Evolutionary conservation across 2,329 filamentous ascomycete genomes (phyloP).

Genomic region (Colletotrichum navitas): DNA sequence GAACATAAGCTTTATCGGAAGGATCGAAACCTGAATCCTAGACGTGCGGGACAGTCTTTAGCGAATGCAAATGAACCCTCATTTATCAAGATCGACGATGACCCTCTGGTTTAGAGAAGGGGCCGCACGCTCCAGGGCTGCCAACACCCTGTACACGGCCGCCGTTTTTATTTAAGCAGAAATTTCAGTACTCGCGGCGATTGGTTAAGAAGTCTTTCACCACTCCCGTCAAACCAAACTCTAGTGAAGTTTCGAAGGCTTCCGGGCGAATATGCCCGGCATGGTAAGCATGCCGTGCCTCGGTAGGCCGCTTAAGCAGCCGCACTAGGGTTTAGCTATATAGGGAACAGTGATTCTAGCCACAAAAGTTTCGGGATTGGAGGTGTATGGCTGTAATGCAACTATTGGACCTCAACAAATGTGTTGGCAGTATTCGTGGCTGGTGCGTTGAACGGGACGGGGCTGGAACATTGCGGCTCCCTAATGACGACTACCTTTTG

Average conservation of each 20-base stretch:
- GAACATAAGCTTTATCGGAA: slow-evolving; percentile 2
- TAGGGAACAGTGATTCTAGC: not conserved
- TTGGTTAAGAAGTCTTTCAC: not conserved
- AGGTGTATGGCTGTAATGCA: not conserved
- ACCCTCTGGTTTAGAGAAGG: not conserved
- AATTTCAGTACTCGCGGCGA: not conserved
- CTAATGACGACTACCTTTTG: not conserved
- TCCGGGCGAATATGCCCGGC: not conserved
- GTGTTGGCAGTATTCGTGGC: not conserved
- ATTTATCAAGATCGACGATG: not conserved
- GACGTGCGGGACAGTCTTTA: not conserved
- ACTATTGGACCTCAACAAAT: not conserved
- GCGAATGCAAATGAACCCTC: not conserved
- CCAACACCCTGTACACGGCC: not conserved
- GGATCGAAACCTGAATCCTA: not conserved
- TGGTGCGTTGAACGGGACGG: not conserved
- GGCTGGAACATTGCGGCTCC: not conserved
- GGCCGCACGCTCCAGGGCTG: not conserved
- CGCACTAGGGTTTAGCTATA: not conserved
- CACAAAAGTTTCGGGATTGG: not conserved
- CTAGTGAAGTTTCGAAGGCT: not conserved
- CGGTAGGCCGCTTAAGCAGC: not conserved
- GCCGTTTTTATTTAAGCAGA: not conserved
- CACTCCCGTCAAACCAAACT: slow-evolving; percentile 1
- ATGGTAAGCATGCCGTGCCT: not conserved